Conservation (phyloP, 768 basidiomycete species). For the Tylopilus sp. region DNA sequence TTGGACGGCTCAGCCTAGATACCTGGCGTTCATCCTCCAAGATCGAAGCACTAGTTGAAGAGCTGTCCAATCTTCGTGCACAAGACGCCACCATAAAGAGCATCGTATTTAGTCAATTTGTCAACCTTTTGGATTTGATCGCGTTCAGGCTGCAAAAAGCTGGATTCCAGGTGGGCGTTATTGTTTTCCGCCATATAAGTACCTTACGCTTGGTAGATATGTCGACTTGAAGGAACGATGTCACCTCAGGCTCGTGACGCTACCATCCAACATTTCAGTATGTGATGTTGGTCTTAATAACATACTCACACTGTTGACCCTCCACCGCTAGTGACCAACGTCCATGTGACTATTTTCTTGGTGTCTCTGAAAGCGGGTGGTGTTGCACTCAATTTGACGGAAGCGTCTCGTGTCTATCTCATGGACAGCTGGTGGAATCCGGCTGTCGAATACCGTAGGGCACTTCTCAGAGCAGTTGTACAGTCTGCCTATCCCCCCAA, state of each 20-base stretch:
- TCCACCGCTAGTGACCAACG: slow-evolving; percentile 70
- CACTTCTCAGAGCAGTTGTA: neutral
- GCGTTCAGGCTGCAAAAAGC: slow-evolving; percentile 89
- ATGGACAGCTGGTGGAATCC: slow-evolving; percentile 99
- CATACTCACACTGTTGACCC: neutral
- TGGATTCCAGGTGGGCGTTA: slow-evolving; percentile 72
- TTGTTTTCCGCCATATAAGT: neutral
- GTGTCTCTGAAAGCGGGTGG: slow-evolving; percentile 96
- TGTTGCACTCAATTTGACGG: slow-evolving; percentile 85
- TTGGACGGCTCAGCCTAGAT: slow-evolving; percentile 84
- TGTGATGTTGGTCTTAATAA: slow-evolving; percentile 23
- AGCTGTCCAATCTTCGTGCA: slow-evolving; percentile 76
- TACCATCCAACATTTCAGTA: slow-evolving; percentile 92
- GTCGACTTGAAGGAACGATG: slow-evolving; percentile 95
- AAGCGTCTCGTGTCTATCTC: slow-evolving; percentile 89
- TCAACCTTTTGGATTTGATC: slow-evolving; percentile 89
- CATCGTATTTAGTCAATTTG: slow-evolving; percentile 95
- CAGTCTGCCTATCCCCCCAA: slow-evolving; percentile 4
- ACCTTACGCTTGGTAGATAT: slow-evolving; percentile 52
- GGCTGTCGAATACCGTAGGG: slow-evolving; percentile 84
- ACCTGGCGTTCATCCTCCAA: slow-evolving; percentile 96
- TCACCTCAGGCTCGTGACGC: slow-evolving; percentile 93
- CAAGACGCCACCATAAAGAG: slow-evolving; percentile 93
- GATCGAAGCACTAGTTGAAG: slow-evolving; percentile 94
- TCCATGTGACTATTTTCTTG: slow-evolving; percentile 95